Base-by-base conservation (phyloP, 225 moss, liverwort and hornwort species). In the Climacium dendroides region DNA sequence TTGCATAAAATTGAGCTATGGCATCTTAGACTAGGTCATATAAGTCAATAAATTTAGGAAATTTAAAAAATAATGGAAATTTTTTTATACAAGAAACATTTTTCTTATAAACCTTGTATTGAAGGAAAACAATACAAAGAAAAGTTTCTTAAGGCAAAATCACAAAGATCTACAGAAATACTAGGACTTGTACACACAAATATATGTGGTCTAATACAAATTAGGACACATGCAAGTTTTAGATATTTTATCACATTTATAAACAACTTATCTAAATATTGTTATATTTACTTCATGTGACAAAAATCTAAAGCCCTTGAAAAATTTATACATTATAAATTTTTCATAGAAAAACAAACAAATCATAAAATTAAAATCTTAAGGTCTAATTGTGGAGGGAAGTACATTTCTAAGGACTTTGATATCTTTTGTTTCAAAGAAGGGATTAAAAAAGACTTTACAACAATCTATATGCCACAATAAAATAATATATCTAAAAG, bases 351-450 rank as follows among this genome's bases (percentile, higher is more conserved):
- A 66, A n/a, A 66, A 32, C 20, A 70, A 39, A 41, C 8, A 14
- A 70, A 25, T 14, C 4, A 23, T 7, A 13, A 37, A 13, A 67
- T 37, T 6, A 23, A 67, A 67, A 67, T 7, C 12, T 6, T 37
- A 13, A 37, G 6, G 4, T 37, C 1, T 50, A 1, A 37, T 23
- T 5, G 2, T 22, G 0, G 13, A 20, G 4, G 23, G 22, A 3
- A 37, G 6, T 37, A 23, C 5, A 37, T 23, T 4, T 39, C 37
- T 7, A 39, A 39, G 0, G 20, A 20, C 5, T 66, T 66, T n/a
- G 23, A 37, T 39, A 24, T 13, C 22, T 13, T 41, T 15, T 41
- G 25, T 25, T 70, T 15, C 7, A 25, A 14, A 41, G 3, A 70
- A 41, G 5, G 25, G 23, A 70, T 70, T 70, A 15, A 70, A 41